Percentiles rank a stretch among this genome's conserved stretches.
phyloP scores from a whole-genome alignment of 768 basidiomycete species.

The Porpolomopsis calyptriformis region DNA sequence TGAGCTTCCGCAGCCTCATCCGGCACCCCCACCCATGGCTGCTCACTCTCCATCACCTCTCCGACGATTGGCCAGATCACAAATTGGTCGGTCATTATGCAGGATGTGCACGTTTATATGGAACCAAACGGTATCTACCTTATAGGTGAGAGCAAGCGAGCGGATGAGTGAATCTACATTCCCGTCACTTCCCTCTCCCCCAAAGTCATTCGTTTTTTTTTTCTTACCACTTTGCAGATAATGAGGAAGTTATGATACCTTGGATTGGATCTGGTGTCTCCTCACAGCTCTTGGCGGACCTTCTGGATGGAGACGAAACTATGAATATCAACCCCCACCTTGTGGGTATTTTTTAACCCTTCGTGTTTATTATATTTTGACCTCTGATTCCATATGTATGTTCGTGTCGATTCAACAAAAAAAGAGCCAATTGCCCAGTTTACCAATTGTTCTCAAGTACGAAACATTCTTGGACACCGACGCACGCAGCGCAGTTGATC shows the following conservation, averaged over 20 bases:
- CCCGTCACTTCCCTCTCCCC: too few species aligned
- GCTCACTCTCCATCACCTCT: slow-evolving; percentile 77
- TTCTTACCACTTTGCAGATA: slow-evolving; percentile 40
- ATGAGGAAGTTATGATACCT: slow-evolving; percentile 76
- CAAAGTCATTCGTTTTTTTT: too few species aligned
- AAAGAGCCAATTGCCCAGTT: slow-evolving; percentile 63
- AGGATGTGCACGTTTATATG: slow-evolving; percentile 80
- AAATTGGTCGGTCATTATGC: slow-evolving; percentile 71
- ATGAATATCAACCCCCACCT: slow-evolving; percentile 55
- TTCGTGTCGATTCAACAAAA: too few species aligned
- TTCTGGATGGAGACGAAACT: slow-evolving; percentile 79
- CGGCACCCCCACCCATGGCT: slow-evolving; percentile 81
- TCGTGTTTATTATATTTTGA: too few species aligned
- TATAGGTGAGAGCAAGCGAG: slow-evolving; percentile 76
- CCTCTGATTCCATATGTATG: too few species aligned
- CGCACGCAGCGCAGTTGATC: slow-evolving; percentile 39
- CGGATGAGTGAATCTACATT: too few species aligned
- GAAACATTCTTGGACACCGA: slow-evolving; percentile 69
- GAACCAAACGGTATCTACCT: slow-evolving; percentile 85
- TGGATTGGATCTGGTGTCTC: slow-evolving; percentile 85
- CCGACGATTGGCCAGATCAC: slow-evolving; percentile 43
- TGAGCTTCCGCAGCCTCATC: slow-evolving; percentile 59
- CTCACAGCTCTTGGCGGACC: slow-evolving; percentile 68
- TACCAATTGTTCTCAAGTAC: slow-evolving; percentile 74
- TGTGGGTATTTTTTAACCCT: slow-evolving; percentile 43